Evolutionary conservation across 805 yeast genomes (phyloP).

Genomic region (Ogataea sp.): DNA sequence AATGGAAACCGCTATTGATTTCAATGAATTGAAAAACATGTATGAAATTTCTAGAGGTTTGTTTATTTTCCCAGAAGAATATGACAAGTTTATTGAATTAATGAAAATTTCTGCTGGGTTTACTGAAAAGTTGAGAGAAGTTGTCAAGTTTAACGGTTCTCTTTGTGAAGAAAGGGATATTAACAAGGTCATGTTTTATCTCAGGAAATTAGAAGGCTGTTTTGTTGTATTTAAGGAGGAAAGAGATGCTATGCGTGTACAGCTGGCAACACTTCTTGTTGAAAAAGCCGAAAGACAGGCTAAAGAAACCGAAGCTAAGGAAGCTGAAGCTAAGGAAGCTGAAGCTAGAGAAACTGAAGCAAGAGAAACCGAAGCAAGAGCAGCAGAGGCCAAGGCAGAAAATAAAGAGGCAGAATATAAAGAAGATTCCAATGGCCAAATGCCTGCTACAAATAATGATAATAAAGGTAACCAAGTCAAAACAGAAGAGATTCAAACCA

Average conservation of each 20-base stretch:
- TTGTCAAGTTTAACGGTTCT: conserved; percentile 4
- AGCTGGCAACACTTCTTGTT: conserved; percentile 13
- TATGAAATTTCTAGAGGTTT: conserved; percentile 7
- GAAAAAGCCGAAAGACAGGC: background rate
- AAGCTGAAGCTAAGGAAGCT: background rate
- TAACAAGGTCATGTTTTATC: conserved; percentile 28
- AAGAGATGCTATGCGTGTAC: conserved; percentile 20
- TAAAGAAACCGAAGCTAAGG: background rate
- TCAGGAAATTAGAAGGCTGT: conserved; percentile 42
- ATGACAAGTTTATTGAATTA: conserved; percentile 6
- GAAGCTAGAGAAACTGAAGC: background rate
- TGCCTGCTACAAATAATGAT: too few species aligned
- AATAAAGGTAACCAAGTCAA: background rate
- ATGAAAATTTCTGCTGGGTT: conserved; percentile 7
- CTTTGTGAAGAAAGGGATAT: conserved; percentile 16
- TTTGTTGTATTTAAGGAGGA: conserved; percentile 16
- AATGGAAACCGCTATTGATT: conserved; percentile 6
- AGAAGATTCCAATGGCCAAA: too few species aligned
- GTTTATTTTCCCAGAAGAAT: conserved; percentile 12
- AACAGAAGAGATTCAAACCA: too few species aligned
- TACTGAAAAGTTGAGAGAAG: conserved; percentile 1
- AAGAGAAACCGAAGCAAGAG: background rate
- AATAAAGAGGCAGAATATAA: too few species aligned
- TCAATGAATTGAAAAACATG: conserved; percentile 8
- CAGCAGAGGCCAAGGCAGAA: background rate